Percentiles rank a stretch among this genome's conserved stretches.
Evolutionary conservation across 257 asterid species (phyloP).

Genomic region (Jaltomata sinuosa): DNA sequence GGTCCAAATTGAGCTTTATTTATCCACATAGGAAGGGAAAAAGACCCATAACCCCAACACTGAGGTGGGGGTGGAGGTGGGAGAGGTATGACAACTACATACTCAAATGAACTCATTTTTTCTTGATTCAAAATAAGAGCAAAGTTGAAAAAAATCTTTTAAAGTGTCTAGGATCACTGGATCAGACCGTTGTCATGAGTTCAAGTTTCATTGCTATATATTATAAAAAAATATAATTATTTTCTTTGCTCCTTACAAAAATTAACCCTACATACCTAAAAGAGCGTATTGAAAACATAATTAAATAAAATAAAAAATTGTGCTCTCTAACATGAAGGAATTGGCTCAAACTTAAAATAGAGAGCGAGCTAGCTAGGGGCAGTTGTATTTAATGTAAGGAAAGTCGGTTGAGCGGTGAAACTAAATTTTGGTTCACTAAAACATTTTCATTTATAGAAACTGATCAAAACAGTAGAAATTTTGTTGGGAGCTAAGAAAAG

Average conservation of each 20-base stretch:
- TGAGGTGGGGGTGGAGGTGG: too few relatives aligned
- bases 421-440: background rate
- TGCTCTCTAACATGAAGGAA: background rate
- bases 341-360: background rate
- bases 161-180: background rate
- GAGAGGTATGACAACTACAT: background rate
- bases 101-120: background rate
- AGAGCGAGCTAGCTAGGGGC: background rate
- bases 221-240: background rate
- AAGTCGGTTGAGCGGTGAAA: conserved; percentile 1
- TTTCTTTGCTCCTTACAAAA: background rate
- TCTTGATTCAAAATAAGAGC: background rate
- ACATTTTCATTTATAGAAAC: background rate
- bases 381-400: background rate
- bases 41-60: too few relatives aligned
- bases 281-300: background rate
- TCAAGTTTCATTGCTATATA: background rate
- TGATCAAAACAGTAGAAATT: background rate
- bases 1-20: too few relatives aligned
- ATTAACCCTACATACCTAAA: background rate
- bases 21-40: too few relatives aligned
- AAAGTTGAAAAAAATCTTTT: background rate
- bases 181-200: background rate
- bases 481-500: background rate
- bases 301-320: background rate